Evolutionary conservation across 1,284 basidiomycete genomes (phyloP).

Genomic region (Ceratobasidium sp.): DNA sequence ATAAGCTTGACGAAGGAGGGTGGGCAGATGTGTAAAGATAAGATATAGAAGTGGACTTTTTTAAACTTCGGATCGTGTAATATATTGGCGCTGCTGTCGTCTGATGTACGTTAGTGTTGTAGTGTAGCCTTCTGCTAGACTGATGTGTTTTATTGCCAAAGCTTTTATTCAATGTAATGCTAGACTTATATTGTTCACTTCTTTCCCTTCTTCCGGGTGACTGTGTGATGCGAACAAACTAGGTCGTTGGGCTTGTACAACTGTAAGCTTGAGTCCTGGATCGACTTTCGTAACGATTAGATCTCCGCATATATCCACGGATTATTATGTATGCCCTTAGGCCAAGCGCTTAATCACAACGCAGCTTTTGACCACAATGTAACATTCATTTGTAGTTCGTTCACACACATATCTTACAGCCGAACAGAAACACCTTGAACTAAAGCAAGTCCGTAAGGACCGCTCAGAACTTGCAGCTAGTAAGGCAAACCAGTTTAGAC

Average conservation of each 20-base stretch:
- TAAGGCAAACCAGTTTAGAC: neutral
- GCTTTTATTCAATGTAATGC: neutral
- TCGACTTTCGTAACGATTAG: no score
- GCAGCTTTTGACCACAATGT: no score
- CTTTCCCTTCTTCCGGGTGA: neutral
- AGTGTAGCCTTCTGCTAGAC: neutral
- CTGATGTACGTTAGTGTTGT: neutral
- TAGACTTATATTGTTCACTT: neutral
- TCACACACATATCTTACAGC: no score
- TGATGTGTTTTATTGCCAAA: neutral
- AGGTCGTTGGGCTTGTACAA: no score
- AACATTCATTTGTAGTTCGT: no score
- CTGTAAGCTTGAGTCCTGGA: no score
- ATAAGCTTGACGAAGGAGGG: constrained; percentile 88
- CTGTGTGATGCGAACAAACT: no score
- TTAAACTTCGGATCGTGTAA: neutral
- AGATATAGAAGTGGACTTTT: neutral
- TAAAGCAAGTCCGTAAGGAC: neutral
- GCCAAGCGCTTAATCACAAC: no score
- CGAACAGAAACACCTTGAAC: no score
- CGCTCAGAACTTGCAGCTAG: constrained; percentile 11
- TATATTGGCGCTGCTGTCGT: neutral
- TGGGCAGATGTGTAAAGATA: constrained; percentile 76
- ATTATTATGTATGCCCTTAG: no score
- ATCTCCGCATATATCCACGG: no score